Evolutionary conservation across 148 eudicot species (phyloP).

Genomic region (Fagopyrum homotropicum): DNA sequence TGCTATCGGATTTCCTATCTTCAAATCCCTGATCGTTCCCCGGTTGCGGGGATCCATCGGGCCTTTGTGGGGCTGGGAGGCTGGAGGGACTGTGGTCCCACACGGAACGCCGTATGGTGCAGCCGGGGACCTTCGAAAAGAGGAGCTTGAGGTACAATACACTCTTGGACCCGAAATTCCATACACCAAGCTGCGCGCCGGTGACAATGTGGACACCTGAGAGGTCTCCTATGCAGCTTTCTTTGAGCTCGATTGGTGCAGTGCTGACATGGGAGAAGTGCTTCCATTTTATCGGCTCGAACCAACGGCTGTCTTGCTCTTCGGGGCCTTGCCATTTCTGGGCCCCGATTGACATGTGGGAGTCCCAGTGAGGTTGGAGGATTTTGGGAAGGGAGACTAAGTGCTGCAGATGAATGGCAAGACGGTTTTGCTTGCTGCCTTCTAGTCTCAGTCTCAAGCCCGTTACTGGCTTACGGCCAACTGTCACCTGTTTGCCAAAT

Average conservation of each 20-base stretch:
- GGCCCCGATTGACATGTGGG: constrained; percentile 92
- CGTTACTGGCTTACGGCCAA: constrained; percentile 95
- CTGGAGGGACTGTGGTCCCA: constrained; percentile 92
- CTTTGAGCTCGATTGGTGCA: constrained; percentile 85
- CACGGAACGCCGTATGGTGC: constrained; percentile 87
- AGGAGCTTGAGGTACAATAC: constrained; percentile 91
- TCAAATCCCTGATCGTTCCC: constrained; percentile 26
- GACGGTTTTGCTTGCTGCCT: constrained; percentile 84
- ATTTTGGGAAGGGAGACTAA: constrained; percentile 88
- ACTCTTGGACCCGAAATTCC: constrained; percentile 90
- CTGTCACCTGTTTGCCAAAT: constrained; percentile 60
- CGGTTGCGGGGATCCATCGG: constrained; percentile 29
- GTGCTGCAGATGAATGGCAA: constrained; percentile 82
- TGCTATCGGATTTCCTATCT: constrained; percentile 38
- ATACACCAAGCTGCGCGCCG: constrained; percentile 93
- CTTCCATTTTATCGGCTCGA: constrained; percentile 97
- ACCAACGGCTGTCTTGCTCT: constrained; percentile 99
- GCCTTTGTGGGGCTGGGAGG: constrained; percentile 23
- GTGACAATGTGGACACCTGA: constrained; percentile 96
- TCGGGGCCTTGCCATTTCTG: constrained; percentile 98
- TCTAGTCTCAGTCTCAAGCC: constrained; percentile 79
- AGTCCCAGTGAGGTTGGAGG: constrained; percentile 96
- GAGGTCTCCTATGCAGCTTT: constrained; percentile 82
- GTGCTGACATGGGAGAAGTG: constrained; percentile 96
- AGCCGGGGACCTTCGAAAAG: constrained; percentile 92